These are phyloP conservation scores for Xylariaceae sp. DNA, from an alignment of 2,329 filamentous ascomycete genomes.

Conservation along the genomic window DNA sequence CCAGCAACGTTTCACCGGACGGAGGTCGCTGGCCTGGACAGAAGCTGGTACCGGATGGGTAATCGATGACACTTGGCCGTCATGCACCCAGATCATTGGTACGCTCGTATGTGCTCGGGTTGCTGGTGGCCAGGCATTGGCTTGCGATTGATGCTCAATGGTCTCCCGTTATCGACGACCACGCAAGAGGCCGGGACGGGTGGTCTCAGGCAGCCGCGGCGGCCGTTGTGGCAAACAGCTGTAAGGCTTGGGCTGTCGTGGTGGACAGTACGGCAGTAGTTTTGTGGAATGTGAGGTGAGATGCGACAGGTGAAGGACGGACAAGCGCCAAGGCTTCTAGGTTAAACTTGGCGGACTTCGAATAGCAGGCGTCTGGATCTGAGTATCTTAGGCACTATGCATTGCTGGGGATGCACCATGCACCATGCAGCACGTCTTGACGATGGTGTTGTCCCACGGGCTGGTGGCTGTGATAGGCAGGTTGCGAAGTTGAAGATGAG, in stretches of 20 bases:
- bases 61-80: slow-evolving; percentile 14
- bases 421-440: neutral
- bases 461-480: neutral
- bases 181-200: slow-evolving; percentile 14
- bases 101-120: slow-evolving; percentile 3
- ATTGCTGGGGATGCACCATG: neutral
- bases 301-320: slow-evolving; percentile 6
- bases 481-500: neutral
- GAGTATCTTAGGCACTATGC: neutral
- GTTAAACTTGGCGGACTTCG: slow-evolving; percentile 15
- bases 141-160: slow-evolving; percentile 10
- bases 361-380: slow-evolving; percentile 6
- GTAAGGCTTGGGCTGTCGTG: neutral
- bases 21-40: neutral
- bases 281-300: slow-evolving; percentile 8
- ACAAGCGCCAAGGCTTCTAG: neutral
- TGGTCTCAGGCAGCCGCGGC: slow-evolving; percentile 15
- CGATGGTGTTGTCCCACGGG: neutral
- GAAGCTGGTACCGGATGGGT: slow-evolving; percentile 6
- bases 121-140: slow-evolving; percentile 4
- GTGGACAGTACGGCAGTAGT: neutral
- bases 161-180: neutral
- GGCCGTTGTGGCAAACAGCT: slow-evolving; percentile 3
- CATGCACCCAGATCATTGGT: slow-evolving; percentile 14
- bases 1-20: slow-evolving; percentile 16